Conservation (phyloP, 1,284 basidiomycete species). For the Tremellales sp. region DNA sequence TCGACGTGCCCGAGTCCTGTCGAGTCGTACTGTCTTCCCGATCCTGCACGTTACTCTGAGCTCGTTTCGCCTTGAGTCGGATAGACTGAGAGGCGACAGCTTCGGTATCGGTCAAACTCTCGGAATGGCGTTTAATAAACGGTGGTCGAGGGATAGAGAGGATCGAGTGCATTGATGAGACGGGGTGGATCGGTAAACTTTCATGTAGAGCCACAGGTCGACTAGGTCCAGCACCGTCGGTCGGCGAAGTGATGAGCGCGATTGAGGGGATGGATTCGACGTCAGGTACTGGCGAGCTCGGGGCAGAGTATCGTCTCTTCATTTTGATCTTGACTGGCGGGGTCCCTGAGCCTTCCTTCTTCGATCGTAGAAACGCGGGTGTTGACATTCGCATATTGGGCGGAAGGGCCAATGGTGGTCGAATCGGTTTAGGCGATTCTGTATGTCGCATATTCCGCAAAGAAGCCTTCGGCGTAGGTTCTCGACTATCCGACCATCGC, state of each 20-base stretch:
- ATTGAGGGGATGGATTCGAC: not conserved
- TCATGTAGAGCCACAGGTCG: not conserved
- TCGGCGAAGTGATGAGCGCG: not conserved
- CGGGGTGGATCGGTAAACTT: not conserved
- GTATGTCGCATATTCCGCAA: not conserved
- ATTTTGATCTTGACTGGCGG: not conserved
- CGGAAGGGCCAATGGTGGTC: not conserved
- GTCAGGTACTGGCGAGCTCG: not conserved
- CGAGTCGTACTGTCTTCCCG: not conserved
- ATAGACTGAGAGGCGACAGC: conserved; percentile 1
- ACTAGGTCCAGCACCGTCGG: not conserved
- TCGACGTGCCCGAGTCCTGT: not conserved
- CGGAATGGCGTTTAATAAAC: not conserved
- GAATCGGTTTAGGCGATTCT: not conserved
- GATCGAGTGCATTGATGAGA: not conserved
- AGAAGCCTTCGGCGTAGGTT: not conserved
- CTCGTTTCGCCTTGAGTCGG: not conserved
- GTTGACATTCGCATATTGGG: not conserved
- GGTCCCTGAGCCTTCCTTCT: not conserved
- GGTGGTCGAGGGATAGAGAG: not conserved
- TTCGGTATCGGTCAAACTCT: conserved; percentile 10
- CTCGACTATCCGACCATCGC: not conserved
- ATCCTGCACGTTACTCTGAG: not conserved
- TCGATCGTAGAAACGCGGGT: not conserved
- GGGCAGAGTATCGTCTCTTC: not conserved